phyloP scores from a whole-genome alignment of 2,329 filamentous ascomycete genomes.

The Calonectria honghensis region DNA sequence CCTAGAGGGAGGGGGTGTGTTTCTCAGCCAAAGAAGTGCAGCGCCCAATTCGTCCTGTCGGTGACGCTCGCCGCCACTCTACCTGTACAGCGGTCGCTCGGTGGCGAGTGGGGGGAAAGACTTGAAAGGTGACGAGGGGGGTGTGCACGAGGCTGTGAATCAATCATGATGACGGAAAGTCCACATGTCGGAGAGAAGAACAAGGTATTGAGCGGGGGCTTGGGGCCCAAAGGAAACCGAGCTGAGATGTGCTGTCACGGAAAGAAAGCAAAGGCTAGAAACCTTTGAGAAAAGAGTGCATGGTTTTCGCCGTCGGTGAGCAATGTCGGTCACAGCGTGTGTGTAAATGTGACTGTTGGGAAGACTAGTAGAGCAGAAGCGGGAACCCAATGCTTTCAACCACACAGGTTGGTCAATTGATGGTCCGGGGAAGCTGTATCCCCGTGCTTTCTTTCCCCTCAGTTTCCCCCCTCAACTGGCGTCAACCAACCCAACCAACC shows the following conservation, averaged over 20 bases:
- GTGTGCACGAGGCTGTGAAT: slow-evolving; percentile 7
- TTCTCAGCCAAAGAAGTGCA: neutral
- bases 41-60: neutral
- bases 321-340: slow-evolving; percentile 12
- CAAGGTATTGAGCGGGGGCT: neutral
- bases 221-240: neutral
- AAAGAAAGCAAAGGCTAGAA: neutral
- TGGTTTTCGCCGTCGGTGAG: slow-evolving; percentile 17
- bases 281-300: neutral
- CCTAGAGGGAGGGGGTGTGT: slow-evolving; percentile 8
- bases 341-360: slow-evolving; percentile 16
- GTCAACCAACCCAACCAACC: slow-evolving; percentile 11
- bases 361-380: slow-evolving; percentile 3
- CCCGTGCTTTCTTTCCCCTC: slow-evolving; percentile 15
- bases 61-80: neutral
- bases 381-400: slow-evolving; percentile 22
- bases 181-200: neutral
- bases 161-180: neutral
- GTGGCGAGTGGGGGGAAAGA: slow-evolving; percentile 24
- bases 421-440: slow-evolving; percentile 5
- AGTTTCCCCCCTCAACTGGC: neutral
- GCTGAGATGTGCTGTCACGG: neutral
- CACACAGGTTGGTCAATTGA: slow-evolving; percentile 23
- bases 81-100: neutral
- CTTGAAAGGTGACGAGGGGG: slow-evolving; percentile 12